A percentile compares a stretch with the other conserved stretches of the same genome.
Evolutionary conservation across 345 rosid genomes (phyloP).

Genomic region (Excoecaria agallocha): DNA sequence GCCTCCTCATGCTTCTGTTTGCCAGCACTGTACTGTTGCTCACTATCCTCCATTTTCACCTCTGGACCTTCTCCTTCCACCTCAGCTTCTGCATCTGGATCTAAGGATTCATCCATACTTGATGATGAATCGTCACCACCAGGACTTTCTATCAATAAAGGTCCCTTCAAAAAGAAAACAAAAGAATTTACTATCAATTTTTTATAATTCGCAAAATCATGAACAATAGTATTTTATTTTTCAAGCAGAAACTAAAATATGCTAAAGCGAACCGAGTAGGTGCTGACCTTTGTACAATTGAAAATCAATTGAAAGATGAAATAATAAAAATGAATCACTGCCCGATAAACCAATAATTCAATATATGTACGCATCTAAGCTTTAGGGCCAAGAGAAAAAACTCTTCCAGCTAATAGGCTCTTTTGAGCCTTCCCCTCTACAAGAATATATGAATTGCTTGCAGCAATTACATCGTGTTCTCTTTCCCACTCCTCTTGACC

Average conservation of each 20-base stretch:
- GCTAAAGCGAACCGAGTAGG: not conserved
- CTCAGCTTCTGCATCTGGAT: conserved; percentile 56
- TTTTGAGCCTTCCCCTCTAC: not conserved
- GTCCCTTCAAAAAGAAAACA: conserved; percentile 43
- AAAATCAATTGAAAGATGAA: not conserved
- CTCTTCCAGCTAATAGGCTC: not conserved
- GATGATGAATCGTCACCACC: conserved; percentile 66
- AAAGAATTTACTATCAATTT: not conserved
- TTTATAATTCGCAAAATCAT: not conserved
- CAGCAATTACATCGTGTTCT: not conserved
- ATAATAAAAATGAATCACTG: not conserved
- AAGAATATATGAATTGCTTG: not conserved
- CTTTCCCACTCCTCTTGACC: not conserved
- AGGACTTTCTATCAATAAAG: conserved; percentile 60
- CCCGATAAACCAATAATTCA: not conserved
- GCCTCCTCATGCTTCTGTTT: conserved; percentile 37
- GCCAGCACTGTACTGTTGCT: conserved; percentile 41
- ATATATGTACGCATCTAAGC: not conserved
- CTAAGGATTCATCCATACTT: conserved; percentile 64
- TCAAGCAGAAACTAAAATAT: not conserved
- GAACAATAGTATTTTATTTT: not conserved
- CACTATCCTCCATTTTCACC: conserved; percentile 38
- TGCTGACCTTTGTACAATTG: not conserved
- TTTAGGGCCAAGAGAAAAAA: not conserved
- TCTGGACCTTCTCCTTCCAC: conserved; percentile 49